These are phyloP conservation scores for Cryptosporidium muris DNA, from an alignment of 169 alveolate genomes.

Conservation along the genomic window DNA sequence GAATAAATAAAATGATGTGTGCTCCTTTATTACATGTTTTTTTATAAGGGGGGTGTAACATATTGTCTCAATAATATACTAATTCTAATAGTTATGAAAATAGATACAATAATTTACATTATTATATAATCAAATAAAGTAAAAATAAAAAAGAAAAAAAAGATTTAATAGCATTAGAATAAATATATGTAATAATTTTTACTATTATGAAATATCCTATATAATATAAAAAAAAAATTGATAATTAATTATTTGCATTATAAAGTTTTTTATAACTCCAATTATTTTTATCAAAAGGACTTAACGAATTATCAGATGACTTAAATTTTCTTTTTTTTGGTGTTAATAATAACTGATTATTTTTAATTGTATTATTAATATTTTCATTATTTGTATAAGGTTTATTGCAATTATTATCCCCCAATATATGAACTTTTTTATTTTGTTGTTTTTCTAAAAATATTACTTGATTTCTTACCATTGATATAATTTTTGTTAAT, in stretches of 20 bases:
- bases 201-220: background rate
- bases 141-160: background rate
- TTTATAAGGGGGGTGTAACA: too few relatives aligned
- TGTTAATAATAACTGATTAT: background rate
- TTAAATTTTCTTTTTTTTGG: background rate
- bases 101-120: background rate
- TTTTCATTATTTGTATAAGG: background rate
- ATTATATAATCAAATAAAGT: background rate
- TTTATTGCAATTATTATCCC: background rate
- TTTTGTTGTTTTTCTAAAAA: constrained; percentile 1
- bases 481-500: constrained; percentile 37
- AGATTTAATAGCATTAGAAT: background rate
- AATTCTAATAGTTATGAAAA: too few relatives aligned
- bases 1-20: too few relatives aligned
- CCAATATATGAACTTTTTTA: constrained; percentile 41
- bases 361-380: constrained; percentile 2
- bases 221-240: too few relatives aligned
- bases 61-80: too few relatives aligned
- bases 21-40: too few relatives aligned
- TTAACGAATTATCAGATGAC: background rate
- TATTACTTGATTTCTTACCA: constrained; percentile 41
- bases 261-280: too few relatives aligned
- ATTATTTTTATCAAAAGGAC: background rate
- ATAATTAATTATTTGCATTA: too few relatives aligned
- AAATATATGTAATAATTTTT: background rate